Evolutionary conservation across 805 yeast species (phyloP), one percentile per base, ranked within the genome.

Genomic region (Metschnikowia noctiluminum): DNA sequence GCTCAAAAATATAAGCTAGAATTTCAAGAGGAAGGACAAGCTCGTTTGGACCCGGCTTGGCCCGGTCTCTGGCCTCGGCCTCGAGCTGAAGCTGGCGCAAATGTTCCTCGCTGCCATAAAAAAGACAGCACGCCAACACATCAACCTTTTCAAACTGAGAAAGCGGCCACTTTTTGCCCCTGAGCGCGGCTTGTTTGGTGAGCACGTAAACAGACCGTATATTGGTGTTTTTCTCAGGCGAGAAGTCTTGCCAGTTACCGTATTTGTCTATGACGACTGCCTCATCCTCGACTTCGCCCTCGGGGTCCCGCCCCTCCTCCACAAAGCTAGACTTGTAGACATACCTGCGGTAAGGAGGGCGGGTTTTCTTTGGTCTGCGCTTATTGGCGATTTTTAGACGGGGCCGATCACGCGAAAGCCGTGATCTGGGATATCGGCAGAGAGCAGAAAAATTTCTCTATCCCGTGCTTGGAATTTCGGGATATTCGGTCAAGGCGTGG

Each of bases 341-440:
- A 64, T 88, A 89, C 65, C 84, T 79, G 65, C 82, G 77, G 68
- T 87, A 90, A 6, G 91, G 90, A 48, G 90, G 89, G 53, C 84
- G 82, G 41, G 78, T 73, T 74, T 90, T 86, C 74, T 85, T 86
- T 10, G 96, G 90, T 64, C 97, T 78, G 61, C 91, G 70, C 66
- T 89, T 90, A 68, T 90, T 90, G 32, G 90, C 97, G 84, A 90
- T 90, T 32, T 26, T 54, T 58, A 47, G 42, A 27, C 35, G 27
- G 9, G 27, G 46, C 13, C 16, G 16, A 34, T 38, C 41, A 38
- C 41, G 41, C 28, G 41, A 28, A 28, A 28, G 11, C 10, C 31
- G 31, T 28, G 31, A 28, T 28, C 31, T 28, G 31, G 7, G 31
- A 8, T 28, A 8, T 28, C 11, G 11, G 11, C 31, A 28, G 11